Conservation (phyloP, 2,329 filamentous ascomycete genomes). For the Blastomyces percursus region DNA sequence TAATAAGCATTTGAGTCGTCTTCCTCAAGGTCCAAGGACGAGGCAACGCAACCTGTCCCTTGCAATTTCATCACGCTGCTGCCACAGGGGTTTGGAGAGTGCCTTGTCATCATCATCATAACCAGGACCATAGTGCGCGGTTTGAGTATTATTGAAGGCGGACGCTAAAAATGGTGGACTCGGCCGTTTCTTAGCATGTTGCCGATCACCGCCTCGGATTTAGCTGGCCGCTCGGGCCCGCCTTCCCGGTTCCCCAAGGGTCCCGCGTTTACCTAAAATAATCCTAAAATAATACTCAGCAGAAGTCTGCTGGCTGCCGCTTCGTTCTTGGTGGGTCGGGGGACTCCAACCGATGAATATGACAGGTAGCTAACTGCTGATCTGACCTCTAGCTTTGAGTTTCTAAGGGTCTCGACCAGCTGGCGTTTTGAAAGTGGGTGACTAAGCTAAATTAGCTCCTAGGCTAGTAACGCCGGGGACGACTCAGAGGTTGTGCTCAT, state of each 20-base stretch:
- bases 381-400: background rate
- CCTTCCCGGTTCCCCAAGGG: background rate
- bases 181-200: background rate
- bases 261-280: background rate
- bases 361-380: background rate
- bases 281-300: background rate
- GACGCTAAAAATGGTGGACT: background rate
- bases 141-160: background rate
- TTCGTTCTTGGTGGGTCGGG: background rate
- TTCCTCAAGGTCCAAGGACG: background rate
- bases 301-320: background rate
- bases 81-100: background rate
- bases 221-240: background rate
- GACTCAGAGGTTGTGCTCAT: background rate
- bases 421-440: background rate
- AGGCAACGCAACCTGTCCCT: background rate
- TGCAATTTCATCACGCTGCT: background rate
- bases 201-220: background rate
- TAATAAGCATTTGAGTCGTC: background rate
- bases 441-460: background rate
- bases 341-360: background rate
- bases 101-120: background rate
- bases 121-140: background rate
- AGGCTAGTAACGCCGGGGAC: background rate
- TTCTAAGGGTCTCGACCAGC: background rate